Conservation (phyloP, 164 flowering plant genomes). For the Taxillus chinensis region DNA sequence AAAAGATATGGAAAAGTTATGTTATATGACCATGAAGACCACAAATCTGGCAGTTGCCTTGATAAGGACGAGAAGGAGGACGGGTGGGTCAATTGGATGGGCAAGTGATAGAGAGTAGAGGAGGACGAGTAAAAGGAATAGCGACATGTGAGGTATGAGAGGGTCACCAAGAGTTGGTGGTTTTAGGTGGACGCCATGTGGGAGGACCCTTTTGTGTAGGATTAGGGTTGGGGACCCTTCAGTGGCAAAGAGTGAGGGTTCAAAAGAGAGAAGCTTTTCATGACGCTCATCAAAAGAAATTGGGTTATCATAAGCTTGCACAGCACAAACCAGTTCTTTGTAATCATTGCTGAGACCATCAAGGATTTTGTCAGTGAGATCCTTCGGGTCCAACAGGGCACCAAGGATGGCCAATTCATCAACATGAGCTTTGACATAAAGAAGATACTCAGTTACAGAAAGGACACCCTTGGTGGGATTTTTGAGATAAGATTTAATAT, state of each 20-base stretch:
- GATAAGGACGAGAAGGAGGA: slow-evolving; percentile 10
- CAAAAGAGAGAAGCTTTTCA: too few species aligned
- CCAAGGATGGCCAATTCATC: not conserved
- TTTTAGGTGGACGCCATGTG: too few species aligned
- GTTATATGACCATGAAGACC: slow-evolving; percentile 1
- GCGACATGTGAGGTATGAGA: too few species aligned
- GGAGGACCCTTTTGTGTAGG: too few species aligned
- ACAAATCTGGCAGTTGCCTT: not conserved
- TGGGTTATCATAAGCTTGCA: not conserved
- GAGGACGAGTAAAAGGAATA: too few species aligned
- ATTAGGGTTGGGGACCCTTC: too few species aligned
- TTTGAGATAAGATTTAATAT: not conserved
- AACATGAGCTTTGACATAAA: not conserved
- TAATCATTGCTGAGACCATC: not conserved
- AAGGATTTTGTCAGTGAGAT: not conserved
- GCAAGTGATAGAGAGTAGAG: too few species aligned
- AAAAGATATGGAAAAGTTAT: too few species aligned
- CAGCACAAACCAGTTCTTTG: not conserved
- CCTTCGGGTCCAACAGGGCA: not conserved
- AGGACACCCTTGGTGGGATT: not conserved
- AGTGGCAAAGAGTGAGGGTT: not conserved
- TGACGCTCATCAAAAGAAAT: not conserved
- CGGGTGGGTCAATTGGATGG: slow-evolving; percentile 20
- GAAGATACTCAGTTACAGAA: not conserved
- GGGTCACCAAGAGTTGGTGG: too few species aligned